These are phyloP conservation scores for Sextonia rubra DNA, from an alignment of 164 flowering plant genomes.

Conservation along the genomic window DNA sequence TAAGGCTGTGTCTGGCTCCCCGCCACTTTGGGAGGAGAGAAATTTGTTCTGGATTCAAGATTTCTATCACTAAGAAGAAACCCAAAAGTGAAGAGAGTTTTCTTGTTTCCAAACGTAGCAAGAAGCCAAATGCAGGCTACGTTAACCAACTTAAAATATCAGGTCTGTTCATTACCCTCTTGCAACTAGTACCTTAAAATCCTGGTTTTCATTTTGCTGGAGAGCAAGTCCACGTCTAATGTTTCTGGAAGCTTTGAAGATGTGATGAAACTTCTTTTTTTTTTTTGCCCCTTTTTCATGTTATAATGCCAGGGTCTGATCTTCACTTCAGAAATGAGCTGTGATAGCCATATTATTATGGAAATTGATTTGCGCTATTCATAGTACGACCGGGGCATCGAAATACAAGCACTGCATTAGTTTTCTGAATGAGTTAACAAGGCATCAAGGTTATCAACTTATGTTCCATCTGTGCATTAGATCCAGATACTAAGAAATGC, in stretches of 20 bases:
- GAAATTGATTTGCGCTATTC: no score
- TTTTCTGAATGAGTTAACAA: not conserved
- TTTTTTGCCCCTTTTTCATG: no score
- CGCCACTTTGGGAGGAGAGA: not conserved
- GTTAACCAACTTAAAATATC: not conserved
- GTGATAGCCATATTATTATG: no score
- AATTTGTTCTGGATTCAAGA: not conserved
- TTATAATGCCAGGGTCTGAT: no score
- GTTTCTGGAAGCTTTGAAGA: no score
- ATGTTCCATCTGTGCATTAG: no score
- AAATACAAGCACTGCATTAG: not conserved
- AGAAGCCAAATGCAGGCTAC: not conserved
- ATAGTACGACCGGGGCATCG: not conserved
- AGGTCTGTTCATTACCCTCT: not conserved
- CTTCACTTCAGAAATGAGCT: no score
- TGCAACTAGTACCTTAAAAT: not conserved
- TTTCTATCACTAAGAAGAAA: not conserved
- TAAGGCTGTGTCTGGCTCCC: not conserved
- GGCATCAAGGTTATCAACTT: not conserved
- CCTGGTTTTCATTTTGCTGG: not conserved
- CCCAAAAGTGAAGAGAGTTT: not conserved
- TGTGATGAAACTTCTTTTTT: no score
- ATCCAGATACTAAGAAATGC: not conserved
- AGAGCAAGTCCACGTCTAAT: not conserved
- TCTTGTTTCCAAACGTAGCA: not conserved